Evolutionary conservation across 495 filamentous ascomycete species (phyloP).

Genomic region (Aspergillus nanangensis): DNA sequence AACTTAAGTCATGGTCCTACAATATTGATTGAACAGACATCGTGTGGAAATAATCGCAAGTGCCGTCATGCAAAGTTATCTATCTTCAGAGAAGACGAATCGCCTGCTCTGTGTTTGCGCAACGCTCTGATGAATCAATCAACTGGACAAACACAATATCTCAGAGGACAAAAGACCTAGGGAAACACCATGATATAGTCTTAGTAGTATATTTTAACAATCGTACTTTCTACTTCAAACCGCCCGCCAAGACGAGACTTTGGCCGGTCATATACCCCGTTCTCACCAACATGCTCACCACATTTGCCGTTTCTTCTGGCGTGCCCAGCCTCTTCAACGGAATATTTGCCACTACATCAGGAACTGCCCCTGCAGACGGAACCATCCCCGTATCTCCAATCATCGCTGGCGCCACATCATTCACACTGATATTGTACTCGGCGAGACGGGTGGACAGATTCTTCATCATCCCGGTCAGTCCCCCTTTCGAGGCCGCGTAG

Average conservation of each 20-base stretch:
- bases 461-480: conserved; percentile 63
- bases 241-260: conserved; percentile 54
- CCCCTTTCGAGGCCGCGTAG: conserved; percentile 64
- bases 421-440: conserved; percentile 63
- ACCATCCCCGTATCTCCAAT: conserved; percentile 69
- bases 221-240: conserved; percentile 47
- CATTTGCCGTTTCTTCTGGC: conserved; percentile 65
- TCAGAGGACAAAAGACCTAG: too few species aligned
- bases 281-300: conserved; percentile 62
- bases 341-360: conserved; percentile 51
- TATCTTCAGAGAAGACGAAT: too few species aligned
- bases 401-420: conserved; percentile 72
- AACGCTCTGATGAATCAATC: too few species aligned
- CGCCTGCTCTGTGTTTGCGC: too few species aligned
- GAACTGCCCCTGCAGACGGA: conserved; percentile 49
- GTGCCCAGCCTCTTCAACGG: conserved; percentile 59
- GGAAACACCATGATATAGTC: too few species aligned
- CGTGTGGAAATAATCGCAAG: too few species aligned
- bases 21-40: too few species aligned
- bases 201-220: too few species aligned
- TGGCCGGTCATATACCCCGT: conserved; percentile 69
- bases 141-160: too few species aligned
- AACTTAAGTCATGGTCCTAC: too few species aligned
- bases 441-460: conserved; percentile 60
- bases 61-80: too few species aligned